phyloP scores from a whole-genome alignment of 2,329 filamentous ascomycete species.

The Lithohypha guttulata region DNA sequence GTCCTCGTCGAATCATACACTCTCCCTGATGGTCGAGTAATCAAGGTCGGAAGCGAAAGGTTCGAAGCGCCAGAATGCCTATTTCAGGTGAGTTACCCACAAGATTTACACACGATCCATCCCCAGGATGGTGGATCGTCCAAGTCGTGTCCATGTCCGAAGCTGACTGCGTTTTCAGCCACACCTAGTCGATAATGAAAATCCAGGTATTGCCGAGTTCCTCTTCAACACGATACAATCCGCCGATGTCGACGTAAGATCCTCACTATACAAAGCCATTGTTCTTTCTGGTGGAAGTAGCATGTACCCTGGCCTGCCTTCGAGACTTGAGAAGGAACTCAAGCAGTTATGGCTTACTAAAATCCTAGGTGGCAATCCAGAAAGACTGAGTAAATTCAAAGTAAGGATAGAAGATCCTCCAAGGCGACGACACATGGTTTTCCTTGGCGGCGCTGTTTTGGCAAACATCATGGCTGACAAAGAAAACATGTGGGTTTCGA shows the following conservation, averaged over 20 bases:
- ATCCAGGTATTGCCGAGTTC: constrained; percentile 92
- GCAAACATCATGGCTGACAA: constrained; percentile 99
- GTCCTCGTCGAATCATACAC: constrained; percentile 97
- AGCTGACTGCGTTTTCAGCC: too few species aligned
- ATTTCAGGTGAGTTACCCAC: too few species aligned
- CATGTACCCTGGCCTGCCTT: constrained; percentile 97
- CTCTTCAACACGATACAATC: constrained; percentile 98
- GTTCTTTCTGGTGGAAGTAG: constrained; percentile 92
- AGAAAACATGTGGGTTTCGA: constrained; percentile 97
- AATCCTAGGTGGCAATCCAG: constrained; percentile 81
- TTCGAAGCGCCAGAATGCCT: constrained; percentile 97
- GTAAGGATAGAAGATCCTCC: constrained; percentile 97
- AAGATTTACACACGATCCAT: too few species aligned
- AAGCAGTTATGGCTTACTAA: constrained; percentile 97
- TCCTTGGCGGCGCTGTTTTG: constrained; percentile 88
- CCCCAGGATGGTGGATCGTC: too few species aligned
- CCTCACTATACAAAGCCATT: constrained; percentile 91
- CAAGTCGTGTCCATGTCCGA: too few species aligned
- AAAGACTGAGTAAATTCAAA: constrained; percentile 95
- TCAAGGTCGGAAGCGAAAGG: constrained; percentile 88
- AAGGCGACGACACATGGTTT: constrained; percentile 96
- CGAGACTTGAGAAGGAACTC: constrained; percentile 90
- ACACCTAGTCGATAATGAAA: constrained; percentile 93
- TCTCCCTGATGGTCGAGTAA: constrained; percentile 87
- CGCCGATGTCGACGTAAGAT: constrained; percentile 88